These are phyloP conservation scores for Lolium multiflorum DNA, from an alignment of 176 grass and related monocot species.

Conservation along the genomic window DNA sequence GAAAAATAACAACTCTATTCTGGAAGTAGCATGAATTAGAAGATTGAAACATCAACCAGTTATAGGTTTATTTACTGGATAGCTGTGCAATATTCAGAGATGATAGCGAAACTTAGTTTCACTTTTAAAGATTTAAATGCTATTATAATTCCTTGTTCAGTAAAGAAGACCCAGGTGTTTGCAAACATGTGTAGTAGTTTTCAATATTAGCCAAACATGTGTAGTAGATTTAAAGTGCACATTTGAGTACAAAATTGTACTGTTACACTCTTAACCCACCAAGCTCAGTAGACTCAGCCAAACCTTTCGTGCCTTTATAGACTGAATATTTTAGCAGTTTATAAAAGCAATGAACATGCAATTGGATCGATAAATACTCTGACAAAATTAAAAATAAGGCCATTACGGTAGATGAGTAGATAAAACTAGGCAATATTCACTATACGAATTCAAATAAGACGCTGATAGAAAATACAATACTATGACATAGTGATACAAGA, in stretches of 20 bases:
- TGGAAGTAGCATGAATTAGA: not conserved
- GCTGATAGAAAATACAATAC: not conserved
- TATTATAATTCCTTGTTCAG: too few relatives aligned
- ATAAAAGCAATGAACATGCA: too few relatives aligned
- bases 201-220: too few relatives aligned
- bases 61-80: not conserved
- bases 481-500: not conserved
- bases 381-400: slow-evolving; percentile 10
- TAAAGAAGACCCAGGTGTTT: too few relatives aligned
- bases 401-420: not conserved
- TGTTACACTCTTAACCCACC: too few relatives aligned
- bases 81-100: not conserved
- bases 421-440: not conserved
- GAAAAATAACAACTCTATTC: not conserved
- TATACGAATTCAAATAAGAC: not conserved
- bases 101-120: not conserved
- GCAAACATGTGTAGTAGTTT: too few relatives aligned
- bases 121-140: too few relatives aligned
- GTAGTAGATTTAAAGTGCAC: not conserved
- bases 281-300: too few relatives aligned
- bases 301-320: too few relatives aligned
- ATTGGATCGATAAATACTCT: not conserved
- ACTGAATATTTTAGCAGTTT: too few relatives aligned
- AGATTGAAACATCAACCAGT: not conserved
- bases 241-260: not conserved